Evolutionary conservation across 2,329 filamentous ascomycete species (phyloP), one percentile per base, ranked within the genome.

Genomic region (Xylariaceae sp.): DNA sequence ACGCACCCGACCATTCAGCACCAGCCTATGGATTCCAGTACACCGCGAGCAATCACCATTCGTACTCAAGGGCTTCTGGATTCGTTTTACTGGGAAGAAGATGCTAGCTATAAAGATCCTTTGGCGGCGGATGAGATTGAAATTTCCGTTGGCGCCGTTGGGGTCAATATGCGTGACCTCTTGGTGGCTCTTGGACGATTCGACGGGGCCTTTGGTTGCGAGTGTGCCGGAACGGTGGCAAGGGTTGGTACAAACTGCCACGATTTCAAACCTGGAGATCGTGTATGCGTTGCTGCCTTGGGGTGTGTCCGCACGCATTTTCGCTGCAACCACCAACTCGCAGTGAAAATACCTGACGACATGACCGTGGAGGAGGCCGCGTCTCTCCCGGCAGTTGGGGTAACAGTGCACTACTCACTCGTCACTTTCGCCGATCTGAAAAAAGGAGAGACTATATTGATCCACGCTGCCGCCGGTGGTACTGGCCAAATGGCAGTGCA

Each of bases 151-250:
- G 56, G 56, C 40, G 59, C 56, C 5, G 57, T 56, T 54, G 56
- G 54, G n/a, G 26, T 61, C 6, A 61, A 51, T 32, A 55, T 59
- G 39, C 59, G 56, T 7, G 59, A 61, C 32, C 45, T 61, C 5
- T 57, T 48, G 13, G 30, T 57, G 2, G 59, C 56, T 10, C 47
- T 61, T 5, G 56, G 56, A 10, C 56, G 54, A n/a, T 45, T 56
- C 5, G 54, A 56, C 12, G 51, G 53, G 21, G 37, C 46, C 13
- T 46, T 63, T 1, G 61, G 59, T 19, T 34, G 39, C 2, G 54
- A 64, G 45, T 71, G 65, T 52, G 63, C 65, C 43, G 72, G 68
- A 10, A 52, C 68, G 29, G 62, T 74, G 18, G 66, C 60, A 21
- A 54, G 62, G 39, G 58, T 69, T 5, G 69, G 59, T 26, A 26